These are phyloP conservation scores for Solanum dulcamara DNA, from an alignment of 257 asterid genomes.

Conservation along the genomic window DNA sequence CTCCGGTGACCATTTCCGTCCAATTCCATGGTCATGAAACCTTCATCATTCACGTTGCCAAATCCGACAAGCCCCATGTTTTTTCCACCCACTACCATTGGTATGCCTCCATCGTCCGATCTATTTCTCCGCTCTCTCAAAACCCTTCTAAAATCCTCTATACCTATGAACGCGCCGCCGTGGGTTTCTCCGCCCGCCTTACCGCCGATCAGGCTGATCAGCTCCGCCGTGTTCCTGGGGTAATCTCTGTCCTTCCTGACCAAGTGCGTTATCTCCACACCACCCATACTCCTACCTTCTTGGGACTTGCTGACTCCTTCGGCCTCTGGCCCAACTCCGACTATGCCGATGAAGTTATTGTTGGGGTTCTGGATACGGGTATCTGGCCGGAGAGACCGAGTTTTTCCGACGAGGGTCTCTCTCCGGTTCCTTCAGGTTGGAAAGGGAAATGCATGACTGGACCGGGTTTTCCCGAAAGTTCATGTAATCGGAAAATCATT, in stretches of 20 bases:
- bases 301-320: constrained; percentile 51
- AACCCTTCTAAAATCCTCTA: constrained; percentile 55
- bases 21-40: constrained; percentile 40
- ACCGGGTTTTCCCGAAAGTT: constrained; percentile 36
- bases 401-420: constrained; percentile 63
- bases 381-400: constrained; percentile 93
- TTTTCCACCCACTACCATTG: constrained; percentile 69
- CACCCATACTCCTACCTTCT: constrained; percentile 66
- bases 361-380: constrained; percentile 86
- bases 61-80: constrained; percentile 43
- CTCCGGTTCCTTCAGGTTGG: constrained; percentile 63
- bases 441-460: constrained; percentile 61
- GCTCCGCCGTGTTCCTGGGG: constrained; percentile 43
- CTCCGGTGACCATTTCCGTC: not conserved
- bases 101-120: constrained; percentile 57
- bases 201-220: constrained; percentile 40
- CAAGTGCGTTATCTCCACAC: constrained; percentile 54
- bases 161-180: constrained; percentile 48
- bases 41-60: constrained; percentile 70
- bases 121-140: constrained; percentile 40
- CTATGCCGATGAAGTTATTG: constrained; percentile 74
- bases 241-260: constrained; percentile 64
- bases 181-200: constrained; percentile 75
- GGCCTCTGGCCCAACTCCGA: constrained; percentile 85
- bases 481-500: constrained; percentile 64